Evolutionary conservation across 768 basidiomycete species (phyloP).

Genomic region (Mrakia gelida): DNA sequence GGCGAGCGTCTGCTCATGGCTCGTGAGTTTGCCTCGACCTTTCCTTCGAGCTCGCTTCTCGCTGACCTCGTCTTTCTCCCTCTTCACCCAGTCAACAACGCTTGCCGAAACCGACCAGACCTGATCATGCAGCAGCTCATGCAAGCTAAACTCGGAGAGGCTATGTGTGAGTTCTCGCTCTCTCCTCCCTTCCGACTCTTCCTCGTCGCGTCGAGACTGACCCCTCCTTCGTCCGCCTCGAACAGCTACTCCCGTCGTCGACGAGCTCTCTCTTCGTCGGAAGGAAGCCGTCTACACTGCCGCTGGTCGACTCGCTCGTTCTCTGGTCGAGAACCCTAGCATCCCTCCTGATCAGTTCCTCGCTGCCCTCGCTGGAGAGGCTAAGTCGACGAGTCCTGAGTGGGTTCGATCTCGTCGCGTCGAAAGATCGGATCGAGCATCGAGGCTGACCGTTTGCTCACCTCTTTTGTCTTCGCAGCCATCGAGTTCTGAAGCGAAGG

Average conservation of each 20-base stretch:
- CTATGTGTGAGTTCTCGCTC: slow-evolving; percentile 3
- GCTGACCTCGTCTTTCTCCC: not conserved
- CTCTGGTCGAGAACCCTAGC: slow-evolving; percentile 11
- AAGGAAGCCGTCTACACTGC: slow-evolving; percentile 32
- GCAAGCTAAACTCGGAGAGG: slow-evolving; percentile 7
- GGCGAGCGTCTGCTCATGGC: slow-evolving; percentile 29
- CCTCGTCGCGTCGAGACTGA: not conserved
- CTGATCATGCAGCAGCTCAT: slow-evolving; percentile 21
- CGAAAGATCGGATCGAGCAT: not conserved
- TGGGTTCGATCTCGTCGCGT: not conserved
- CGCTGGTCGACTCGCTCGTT: slow-evolving; percentile 30
- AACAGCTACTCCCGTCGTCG: slow-evolving; percentile 7
- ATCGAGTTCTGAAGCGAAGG: slow-evolving; percentile 19
- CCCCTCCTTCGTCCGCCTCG: not conserved
- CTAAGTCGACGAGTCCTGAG: not conserved
- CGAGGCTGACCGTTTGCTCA: not conserved
- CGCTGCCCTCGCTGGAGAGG: slow-evolving; percentile 16
- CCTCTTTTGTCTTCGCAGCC: not conserved
- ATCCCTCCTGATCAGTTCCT: slow-evolving; percentile 14
- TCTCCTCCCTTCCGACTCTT: not conserved
- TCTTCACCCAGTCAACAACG: slow-evolving; percentile 15
- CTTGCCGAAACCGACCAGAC: slow-evolving; percentile 23
- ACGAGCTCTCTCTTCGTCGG: not conserved
- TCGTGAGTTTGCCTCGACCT: not conserved
- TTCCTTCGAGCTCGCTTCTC: no score